phyloP scores from a whole-genome alignment of 1,284 basidiomycete genomes.

The Pseudozyma pruni region DNA sequence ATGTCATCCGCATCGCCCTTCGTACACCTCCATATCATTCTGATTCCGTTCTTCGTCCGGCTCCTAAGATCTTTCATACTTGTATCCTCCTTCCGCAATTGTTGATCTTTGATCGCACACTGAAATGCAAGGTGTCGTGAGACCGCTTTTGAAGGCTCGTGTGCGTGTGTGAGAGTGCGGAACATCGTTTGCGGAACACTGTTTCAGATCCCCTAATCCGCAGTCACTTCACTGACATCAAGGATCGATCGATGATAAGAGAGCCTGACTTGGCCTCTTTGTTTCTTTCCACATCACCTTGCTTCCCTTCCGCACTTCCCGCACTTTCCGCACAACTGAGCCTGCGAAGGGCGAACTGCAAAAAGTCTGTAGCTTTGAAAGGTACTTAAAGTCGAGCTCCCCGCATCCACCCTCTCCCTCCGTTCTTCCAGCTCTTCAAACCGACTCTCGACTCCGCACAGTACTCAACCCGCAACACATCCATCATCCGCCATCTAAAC shows the following conservation, averaged over 20 bases:
- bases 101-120: background rate
- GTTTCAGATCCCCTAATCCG: too few relatives aligned
- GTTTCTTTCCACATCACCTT: slow-evolving; percentile 8
- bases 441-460: slow-evolving; percentile 12
- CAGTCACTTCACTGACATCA: too few relatives aligned
- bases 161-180: too few relatives aligned
- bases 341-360: background rate
- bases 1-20: too few relatives aligned
- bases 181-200: too few relatives aligned
- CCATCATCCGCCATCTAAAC: background rate
- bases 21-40: too few relatives aligned
- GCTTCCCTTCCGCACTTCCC: slow-evolving; percentile 3
- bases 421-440: background rate
- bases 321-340: slow-evolving; percentile 1
- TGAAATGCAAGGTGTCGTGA: slow-evolving; percentile 8
- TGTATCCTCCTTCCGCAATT: background rate
- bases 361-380: slow-evolving; percentile 8
- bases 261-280: background rate
- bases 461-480: background rate
- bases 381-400: slow-evolving; percentile 15
- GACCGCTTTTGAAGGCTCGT: too few relatives aligned
- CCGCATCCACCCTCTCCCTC: background rate
- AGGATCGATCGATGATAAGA: too few relatives aligned
- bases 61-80: too few relatives aligned
- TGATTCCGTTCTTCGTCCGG: too few relatives aligned